Evolutionary conservation across 2,329 filamentous ascomycete species (phyloP), one percentile per base, ranked within the genome.

Genomic region (Plenodomus biglobosus): DNA sequence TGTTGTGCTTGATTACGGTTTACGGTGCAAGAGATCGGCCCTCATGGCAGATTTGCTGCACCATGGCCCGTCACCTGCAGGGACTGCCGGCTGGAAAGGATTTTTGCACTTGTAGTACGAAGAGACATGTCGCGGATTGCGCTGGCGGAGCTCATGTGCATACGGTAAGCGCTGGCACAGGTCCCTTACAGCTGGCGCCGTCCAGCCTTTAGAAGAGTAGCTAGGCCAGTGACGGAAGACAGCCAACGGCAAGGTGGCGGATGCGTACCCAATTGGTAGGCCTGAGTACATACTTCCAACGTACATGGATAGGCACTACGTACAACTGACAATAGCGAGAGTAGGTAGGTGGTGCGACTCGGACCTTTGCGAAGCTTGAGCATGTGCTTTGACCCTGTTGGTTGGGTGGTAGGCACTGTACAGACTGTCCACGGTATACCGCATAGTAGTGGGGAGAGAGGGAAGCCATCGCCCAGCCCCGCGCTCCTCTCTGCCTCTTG

Each of bases 311-410:
- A 32, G n/a, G 8, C n/a, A n/a, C n/a, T n/a, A n/a, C n/a, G n/a
- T n/a, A n/a, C n/a, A n/a, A n/a, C n/a, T n/a, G n/a, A n/a, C n/a
- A n/a, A 32, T 32, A 38, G 16, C 37, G 36, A 27, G 17, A 13
- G 16, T 17, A 50, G 42, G 42, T 39, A 40, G 38, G 37, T 38
- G 18, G 27, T 36, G 41, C 49, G 41, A 41, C 30, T 43, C 24
- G 24, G 24, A n/a, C 21, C 39, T 20, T 30, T 34, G 30, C 42
- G 21, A 46, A 42, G 38, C 19, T 32, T 24, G 44, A 38, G 42
- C 50, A 34, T 40, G 35, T 49, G 49, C 35, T 38, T 44, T 39
- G 22, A 34, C 46, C 46, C 40, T 35, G 22, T 16, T 30, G 40
- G 34, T 35, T 35, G 35, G 19, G 36, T 36, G 13, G n/a, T n/a